Conservation (phyloP, 2,329 filamentous ascomycete species). For the Aspergillus sclerotialis region DNA sequence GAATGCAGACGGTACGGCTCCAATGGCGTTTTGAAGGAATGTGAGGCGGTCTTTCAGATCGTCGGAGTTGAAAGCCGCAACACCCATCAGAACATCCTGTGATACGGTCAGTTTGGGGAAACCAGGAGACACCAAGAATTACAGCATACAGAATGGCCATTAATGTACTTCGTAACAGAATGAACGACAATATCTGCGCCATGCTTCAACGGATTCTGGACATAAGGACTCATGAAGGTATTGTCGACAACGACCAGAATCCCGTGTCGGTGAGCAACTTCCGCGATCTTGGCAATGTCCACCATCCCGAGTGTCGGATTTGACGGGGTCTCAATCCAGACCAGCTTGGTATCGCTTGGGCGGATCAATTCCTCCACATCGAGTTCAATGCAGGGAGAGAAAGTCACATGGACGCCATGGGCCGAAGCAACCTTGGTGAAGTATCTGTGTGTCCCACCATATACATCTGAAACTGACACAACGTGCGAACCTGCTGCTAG, state of each 20-base stretch:
- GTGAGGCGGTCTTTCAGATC: slow-evolving; percentile 67
- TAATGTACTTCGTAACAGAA: slow-evolving; percentile 98
- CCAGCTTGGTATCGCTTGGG: slow-evolving; percentile 72
- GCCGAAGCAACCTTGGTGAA: slow-evolving; percentile 96
- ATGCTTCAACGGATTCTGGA: slow-evolving; percentile 92
- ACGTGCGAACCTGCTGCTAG: slow-evolving; percentile 88
- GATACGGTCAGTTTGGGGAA: slow-evolving; percentile 5
- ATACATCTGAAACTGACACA: slow-evolving; percentile 93
- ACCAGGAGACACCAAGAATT: neutral
- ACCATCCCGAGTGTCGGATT: slow-evolving; percentile 92
- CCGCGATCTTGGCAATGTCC: slow-evolving; percentile 80
- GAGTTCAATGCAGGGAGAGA: slow-evolving; percentile 84
- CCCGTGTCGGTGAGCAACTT: slow-evolving; percentile 75
- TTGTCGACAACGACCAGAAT: slow-evolving; percentile 98
- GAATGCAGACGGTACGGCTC: slow-evolving; percentile 87
- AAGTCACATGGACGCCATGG: slow-evolving; percentile 90
- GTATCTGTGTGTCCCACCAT: slow-evolving; percentile 95
- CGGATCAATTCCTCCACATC: slow-evolving; percentile 81
- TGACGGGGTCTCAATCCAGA: slow-evolving; percentile 95
- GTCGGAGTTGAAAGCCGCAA: slow-evolving; percentile 88
- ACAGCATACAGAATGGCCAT: slow-evolving; percentile 64
- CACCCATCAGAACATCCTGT: slow-evolving; percentile 91
- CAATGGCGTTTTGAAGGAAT: slow-evolving; percentile 96
- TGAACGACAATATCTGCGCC: slow-evolving; percentile 96
- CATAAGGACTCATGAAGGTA: slow-evolving; percentile 92